Evolutionary conservation across 2,329 filamentous ascomycete species (phyloP), one percentile per base, ranked within the genome.

Genomic region (Stagonosporopsis vannaccii): DNA sequence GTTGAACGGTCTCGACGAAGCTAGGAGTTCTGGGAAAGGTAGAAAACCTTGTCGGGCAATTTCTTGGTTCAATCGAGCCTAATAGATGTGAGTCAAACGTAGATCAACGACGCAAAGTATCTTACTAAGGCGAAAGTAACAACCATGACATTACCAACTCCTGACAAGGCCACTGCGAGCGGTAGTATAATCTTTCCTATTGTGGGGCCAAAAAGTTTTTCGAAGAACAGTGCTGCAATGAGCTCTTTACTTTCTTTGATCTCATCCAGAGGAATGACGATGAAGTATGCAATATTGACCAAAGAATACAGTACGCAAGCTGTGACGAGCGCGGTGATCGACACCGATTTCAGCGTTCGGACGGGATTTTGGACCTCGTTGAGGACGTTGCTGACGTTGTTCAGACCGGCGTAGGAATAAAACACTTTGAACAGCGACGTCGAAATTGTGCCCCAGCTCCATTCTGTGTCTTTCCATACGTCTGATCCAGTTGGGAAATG

Each of bases 1-100:
- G 36, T 83, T 82, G 63, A 90, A 90, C 0, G 89, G 89, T 20
- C 81, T 81, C 0, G 87, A 88, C 0, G 87, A 88, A 0, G 89
- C 85, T 0, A 90, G 76, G 0, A 84, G 58, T 6, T 78, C 78
- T 0, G 87, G 81, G 53, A 83, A 90, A 0, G 89, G 89, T 0
- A 92, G 79, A 53, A 91, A 86, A 0, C 89, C 89, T 65, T 90
- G 87, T 17, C 87, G 81, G 2, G 88, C 89, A 50, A 91, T 86
- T 69, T 91, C 88, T 68, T 91, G 88, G 63, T 90, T 90, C 2
- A 90, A 75, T 2, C 88, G 84, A 5, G 87, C 84, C 86, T 89
- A 55, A 1, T 25, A 7, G 15, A n/a, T 35, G 22, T 56, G 25
- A 62, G 35, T 19, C 30, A 5, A n/a, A 5, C 22, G 19, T 11